phyloP scores from a whole-genome alignment of 192 early-diverging fungal species.

The Coemansia sp. region DNA sequence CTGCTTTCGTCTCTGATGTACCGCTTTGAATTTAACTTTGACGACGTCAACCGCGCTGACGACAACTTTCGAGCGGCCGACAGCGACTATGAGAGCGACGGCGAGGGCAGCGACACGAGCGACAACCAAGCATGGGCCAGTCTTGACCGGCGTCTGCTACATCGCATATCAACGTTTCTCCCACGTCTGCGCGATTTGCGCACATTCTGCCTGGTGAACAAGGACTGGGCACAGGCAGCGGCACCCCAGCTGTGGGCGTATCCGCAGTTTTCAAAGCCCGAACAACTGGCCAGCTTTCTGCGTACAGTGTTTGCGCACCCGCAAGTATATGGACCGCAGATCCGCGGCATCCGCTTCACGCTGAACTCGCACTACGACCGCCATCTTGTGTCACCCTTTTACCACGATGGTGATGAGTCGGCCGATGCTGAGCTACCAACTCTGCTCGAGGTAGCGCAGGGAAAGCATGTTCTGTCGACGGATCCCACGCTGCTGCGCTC shows the following conservation, averaged over 20 bases:
- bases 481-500: constrained; percentile 34
- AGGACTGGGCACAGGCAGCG: constrained; percentile 42
- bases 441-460: constrained; percentile 37
- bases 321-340: constrained; percentile 24
- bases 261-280: constrained; percentile 40
- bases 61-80: constrained; percentile 12
- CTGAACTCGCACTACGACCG: constrained; percentile 46
- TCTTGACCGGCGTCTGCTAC: constrained; percentile 41
- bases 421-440: constrained; percentile 38
- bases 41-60: constrained; percentile 9
- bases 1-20: constrained; percentile 11
- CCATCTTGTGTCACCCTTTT: constrained; percentile 23
- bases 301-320: constrained; percentile 22
- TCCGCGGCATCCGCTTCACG: constrained; percentile 49
- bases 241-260: constrained; percentile 43
- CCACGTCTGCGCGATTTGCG: constrained; percentile 43
- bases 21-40: constrained; percentile 44
- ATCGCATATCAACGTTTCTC: constrained; percentile 39
- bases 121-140: constrained; percentile 19
- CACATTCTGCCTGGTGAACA: constrained; percentile 36
- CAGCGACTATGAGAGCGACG: constrained; percentile 41
- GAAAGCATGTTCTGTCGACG: constrained; percentile 40
- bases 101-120: constrained; percentile 15
- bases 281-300: constrained; percentile 41
- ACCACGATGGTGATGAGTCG: constrained; percentile 19